These are phyloP conservation scores for Medicago truncatula DNA, from an alignment of 306 rosid genomes.

Conservation along the genomic window DNA sequence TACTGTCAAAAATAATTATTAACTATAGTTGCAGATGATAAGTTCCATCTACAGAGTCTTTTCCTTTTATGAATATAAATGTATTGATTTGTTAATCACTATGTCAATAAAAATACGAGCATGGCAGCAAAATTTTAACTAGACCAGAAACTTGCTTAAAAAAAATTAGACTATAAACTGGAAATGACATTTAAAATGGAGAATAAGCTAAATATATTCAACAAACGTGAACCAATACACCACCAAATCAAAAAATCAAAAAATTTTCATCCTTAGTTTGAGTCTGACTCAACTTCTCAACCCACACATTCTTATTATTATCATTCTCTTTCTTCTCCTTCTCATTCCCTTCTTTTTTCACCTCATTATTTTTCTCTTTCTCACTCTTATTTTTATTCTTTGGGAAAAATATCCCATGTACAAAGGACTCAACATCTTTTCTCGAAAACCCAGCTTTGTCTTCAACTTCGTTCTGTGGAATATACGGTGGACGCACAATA, in stretches of 20 bases:
- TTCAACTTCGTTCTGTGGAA: constrained; percentile 56
- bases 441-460: constrained; percentile 37
- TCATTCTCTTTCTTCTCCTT: background rate
- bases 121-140: too few species aligned
- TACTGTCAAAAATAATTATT: too few species aligned
- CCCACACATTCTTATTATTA: constrained; percentile 45
- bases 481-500: constrained; percentile 71
- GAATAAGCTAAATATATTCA: background rate
- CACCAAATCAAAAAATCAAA: constrained; percentile 49
- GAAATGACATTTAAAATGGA: background rate
- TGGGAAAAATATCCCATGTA: constrained; percentile 59
- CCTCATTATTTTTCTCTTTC: background rate
- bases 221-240: background rate
- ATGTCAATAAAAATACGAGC: too few species aligned
- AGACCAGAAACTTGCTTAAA: too few species aligned
- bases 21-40: too few species aligned
- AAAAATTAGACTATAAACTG: background rate
- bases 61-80: too few species aligned
- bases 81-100: too few species aligned
- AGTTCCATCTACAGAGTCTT: too few species aligned
- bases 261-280: constrained; percentile 43
- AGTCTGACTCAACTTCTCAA: constrained; percentile 36
- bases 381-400: background rate
- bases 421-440: constrained; percentile 67
- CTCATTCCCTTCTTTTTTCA: background rate